Conservation (phyloP, 2,329 filamentous ascomycete species). For the Ascochyta koolunga region DNA sequence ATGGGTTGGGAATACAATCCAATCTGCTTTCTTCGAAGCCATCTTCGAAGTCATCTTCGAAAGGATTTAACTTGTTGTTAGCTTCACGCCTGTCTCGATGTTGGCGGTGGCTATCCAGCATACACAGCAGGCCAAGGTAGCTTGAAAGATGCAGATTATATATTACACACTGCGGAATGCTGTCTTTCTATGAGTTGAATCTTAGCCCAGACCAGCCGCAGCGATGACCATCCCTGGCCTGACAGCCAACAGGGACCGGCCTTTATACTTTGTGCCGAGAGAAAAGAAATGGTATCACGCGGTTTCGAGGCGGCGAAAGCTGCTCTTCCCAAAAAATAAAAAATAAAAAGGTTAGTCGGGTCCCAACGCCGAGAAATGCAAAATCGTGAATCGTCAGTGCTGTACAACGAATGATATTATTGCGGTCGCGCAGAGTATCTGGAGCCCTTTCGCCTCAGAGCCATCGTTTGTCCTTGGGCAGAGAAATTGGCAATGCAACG, state of each 20-base stretch:
- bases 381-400: conserved; percentile 3
- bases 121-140: background rate
- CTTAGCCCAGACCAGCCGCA: background rate
- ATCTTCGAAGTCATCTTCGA: too few relatives aligned
- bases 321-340: too few relatives aligned
- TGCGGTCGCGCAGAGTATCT: background rate
- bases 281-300: conserved; percentile 12
- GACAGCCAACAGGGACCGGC: background rate
- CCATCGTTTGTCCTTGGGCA: background rate
- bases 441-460: too few relatives aligned
- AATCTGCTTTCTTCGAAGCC: too few relatives aligned
- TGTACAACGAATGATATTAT: background rate
- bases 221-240: background rate
- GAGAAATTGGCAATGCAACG: background rate
- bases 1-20: too few relatives aligned
- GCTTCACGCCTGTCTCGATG: too few relatives aligned
- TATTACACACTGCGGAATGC: background rate
- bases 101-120: background rate
- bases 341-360: too few relatives aligned
- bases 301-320: background rate
- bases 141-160: too few relatives aligned
- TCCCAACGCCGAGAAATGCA: conserved; percentile 14
- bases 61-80: too few relatives aligned
- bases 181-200: background rate
- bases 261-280: background rate